Evolutionary conservation across 495 filamentous ascomycete genomes (phyloP).

Genomic region (Aspergillus baeticus): DNA sequence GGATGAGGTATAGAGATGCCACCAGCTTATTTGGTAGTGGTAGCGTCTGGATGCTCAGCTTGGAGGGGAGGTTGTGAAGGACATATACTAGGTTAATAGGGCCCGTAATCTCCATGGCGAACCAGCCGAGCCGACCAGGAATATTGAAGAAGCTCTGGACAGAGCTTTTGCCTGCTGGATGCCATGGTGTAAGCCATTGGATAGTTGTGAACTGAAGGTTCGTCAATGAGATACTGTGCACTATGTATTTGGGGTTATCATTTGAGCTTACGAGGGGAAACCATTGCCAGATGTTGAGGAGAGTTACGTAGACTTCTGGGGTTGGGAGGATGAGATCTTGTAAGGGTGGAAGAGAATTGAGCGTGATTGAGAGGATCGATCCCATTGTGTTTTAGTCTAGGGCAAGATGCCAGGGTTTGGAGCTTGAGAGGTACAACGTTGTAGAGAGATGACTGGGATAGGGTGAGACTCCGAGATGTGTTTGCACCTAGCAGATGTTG

Average conservation of each 20-base stretch:
- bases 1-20: constrained; percentile 51
- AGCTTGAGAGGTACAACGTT: not conserved
- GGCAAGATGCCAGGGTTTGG: not conserved
- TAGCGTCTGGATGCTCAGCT: constrained; percentile 18
- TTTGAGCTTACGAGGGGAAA: constrained; percentile 41
- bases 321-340: constrained; percentile 50
- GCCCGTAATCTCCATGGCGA: constrained; percentile 78
- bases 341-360: constrained; percentile 21
- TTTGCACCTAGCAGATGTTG: too few relatives aligned
- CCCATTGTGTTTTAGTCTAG: constrained; percentile 24
- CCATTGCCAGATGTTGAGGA: constrained; percentile 51
- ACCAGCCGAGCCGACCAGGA: constrained; percentile 85
- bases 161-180: constrained; percentile 85
- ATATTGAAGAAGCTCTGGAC: constrained; percentile 68
- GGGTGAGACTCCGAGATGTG: too few relatives aligned
- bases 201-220: constrained; percentile 49
- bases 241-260: not conserved
- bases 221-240: constrained; percentile 8
- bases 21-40: constrained; percentile 33
- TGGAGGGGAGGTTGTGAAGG: constrained; percentile 61
- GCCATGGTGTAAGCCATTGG: constrained; percentile 65
- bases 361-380: constrained; percentile 19
- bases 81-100: constrained; percentile 75
- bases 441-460: not conserved
- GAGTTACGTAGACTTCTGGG: constrained; percentile 46